Evolutionary conservation across 306 rosid species (phyloP).

Genomic region (Vigna hirtella): DNA sequence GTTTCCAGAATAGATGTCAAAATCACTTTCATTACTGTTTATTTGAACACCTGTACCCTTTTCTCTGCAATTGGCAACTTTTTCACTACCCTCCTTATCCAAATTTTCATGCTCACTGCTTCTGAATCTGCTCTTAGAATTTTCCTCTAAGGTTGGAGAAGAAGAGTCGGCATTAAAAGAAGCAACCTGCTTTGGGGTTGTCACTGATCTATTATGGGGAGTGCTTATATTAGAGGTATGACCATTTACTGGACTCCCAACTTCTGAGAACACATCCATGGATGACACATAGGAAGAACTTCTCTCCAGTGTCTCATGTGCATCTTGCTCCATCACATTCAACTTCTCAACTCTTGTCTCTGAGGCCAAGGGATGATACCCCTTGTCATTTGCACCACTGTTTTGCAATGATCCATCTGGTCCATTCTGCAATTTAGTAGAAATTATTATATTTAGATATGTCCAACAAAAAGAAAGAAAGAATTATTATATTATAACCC

Average conservation of each 20-base stretch:
- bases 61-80: constrained; percentile 34
- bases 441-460: constrained; percentile 42
- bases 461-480: constrained; percentile 14
- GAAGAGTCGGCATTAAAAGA: constrained; percentile 56
- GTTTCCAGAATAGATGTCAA: constrained; percentile 37
- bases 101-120: constrained; percentile 50
- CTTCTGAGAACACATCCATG: constrained; percentile 63
- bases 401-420: constrained; percentile 49
- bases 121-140: constrained; percentile 48
- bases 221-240: constrained; percentile 51
- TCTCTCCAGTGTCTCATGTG: constrained; percentile 51
- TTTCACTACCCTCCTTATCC: constrained; percentile 47
- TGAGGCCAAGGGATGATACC: constrained; percentile 45
- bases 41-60: constrained; percentile 41
- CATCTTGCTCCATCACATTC: constrained; percentile 50
- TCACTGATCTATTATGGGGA: constrained; percentile 48
- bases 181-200: constrained; percentile 47
- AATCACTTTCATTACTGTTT: constrained; percentile 29
- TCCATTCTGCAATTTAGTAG: constrained; percentile 60
- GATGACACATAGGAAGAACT: constrained; percentile 66
- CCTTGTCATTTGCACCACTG: constrained; percentile 49
- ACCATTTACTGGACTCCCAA: constrained; percentile 69
- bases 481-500: background rate
- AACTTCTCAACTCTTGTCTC: constrained; percentile 55
- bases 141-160: constrained; percentile 54